These are phyloP conservation scores for Thamnidium elegans DNA, from an alignment of 192 early-diverging fungal genomes.

Conservation along the genomic window DNA sequence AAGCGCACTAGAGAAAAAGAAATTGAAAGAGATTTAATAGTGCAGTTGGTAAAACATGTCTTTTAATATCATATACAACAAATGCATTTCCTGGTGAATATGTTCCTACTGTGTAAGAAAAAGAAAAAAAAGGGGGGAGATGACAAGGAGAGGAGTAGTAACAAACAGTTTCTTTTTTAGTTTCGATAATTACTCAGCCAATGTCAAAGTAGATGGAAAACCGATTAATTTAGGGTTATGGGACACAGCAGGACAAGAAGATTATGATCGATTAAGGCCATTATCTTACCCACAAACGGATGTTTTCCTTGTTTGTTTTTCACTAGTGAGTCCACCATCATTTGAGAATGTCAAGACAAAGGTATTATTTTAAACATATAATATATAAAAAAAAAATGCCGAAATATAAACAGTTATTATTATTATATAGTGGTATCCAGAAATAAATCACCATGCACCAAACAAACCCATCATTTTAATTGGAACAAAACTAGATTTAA, in stretches of 20 bases:
- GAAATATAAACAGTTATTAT: neutral
- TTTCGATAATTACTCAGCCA: slow-evolving; percentile 94
- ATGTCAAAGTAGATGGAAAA: slow-evolving; percentile 94
- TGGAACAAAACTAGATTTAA: slow-evolving; percentile 89
- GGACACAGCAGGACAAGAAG: slow-evolving; percentile 95
- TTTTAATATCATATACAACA: slow-evolving; percentile 97
- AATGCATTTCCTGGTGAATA: slow-evolving; percentile 99
- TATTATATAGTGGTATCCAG: slow-evolving; percentile 77
- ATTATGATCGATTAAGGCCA: slow-evolving; percentile 88
- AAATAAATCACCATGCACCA: slow-evolving; percentile 85
- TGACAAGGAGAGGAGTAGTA: no score
- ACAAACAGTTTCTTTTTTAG: slow-evolving; percentile 12
- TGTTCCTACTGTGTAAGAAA: slow-evolving; percentile 94
- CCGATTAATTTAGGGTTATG: slow-evolving; percentile 90
- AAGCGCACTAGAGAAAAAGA: slow-evolving; percentile 4
- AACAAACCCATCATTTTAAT: slow-evolving; percentile 82
- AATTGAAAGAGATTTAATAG: slow-evolving; percentile 35
- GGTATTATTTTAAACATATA: slow-evolving; percentile 1
- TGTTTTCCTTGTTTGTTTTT: slow-evolving; percentile 22
- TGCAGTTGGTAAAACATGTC: slow-evolving; percentile 95
- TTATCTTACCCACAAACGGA: slow-evolving; percentile 89
- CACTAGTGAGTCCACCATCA: slow-evolving; percentile 23
- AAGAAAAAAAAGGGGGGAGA: neutral
- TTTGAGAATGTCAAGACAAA: slow-evolving; percentile 30
- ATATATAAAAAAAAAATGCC: neutral